Conservation (phyloP, 2,329 filamentous ascomycete genomes). For the Nothomitra cinnamomea region DNA sequence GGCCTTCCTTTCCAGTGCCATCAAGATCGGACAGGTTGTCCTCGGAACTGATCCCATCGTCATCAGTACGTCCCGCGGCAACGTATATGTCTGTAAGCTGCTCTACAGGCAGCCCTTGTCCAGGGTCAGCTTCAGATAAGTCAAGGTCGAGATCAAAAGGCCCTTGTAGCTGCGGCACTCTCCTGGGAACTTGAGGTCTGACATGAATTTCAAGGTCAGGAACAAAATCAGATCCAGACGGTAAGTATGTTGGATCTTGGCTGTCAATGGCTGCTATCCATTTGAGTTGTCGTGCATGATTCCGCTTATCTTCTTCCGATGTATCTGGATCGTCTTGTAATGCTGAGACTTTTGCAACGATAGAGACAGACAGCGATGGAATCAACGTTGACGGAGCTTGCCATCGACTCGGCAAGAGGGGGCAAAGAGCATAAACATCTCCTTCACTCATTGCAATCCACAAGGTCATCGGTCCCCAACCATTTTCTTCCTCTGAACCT, state of each 20-base stretch:
- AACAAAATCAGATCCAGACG: slow-evolving; percentile 22
- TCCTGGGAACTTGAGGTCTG: slow-evolving; percentile 34
- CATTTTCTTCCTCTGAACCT: slow-evolving; percentile 38
- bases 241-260: slow-evolving; percentile 30
- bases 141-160: slow-evolving; percentile 37
- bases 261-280: slow-evolving; percentile 40
- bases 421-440: slow-evolving; percentile 85
- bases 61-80: slow-evolving; percentile 33
- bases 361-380: slow-evolving; percentile 65
- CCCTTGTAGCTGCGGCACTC: slow-evolving; percentile 43
- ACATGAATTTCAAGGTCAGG: slow-evolving; percentile 34
- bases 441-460: slow-evolving; percentile 94
- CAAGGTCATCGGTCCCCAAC: slow-evolving; percentile 88
- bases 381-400: slow-evolving; percentile 59
- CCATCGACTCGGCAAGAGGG: slow-evolving; percentile 77
- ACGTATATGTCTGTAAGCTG: slow-evolving; percentile 44
- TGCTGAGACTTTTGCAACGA: slow-evolving; percentile 50
- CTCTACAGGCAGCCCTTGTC: slow-evolving; percentile 24
- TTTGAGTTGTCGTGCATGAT: slow-evolving; percentile 36
- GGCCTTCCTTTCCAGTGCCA: slow-evolving; percentile 25
- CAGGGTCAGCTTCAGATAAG: slow-evolving; percentile 20
- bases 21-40: slow-evolving; percentile 29
- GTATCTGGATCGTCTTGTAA: slow-evolving; percentile 25
- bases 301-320: slow-evolving; percentile 27
- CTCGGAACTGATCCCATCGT: slow-evolving; percentile 29